Evolutionary conservation across 257 asterid species (phyloP), one percentile per base, ranked within the genome.

Genomic region (Solanum rostratum): DNA sequence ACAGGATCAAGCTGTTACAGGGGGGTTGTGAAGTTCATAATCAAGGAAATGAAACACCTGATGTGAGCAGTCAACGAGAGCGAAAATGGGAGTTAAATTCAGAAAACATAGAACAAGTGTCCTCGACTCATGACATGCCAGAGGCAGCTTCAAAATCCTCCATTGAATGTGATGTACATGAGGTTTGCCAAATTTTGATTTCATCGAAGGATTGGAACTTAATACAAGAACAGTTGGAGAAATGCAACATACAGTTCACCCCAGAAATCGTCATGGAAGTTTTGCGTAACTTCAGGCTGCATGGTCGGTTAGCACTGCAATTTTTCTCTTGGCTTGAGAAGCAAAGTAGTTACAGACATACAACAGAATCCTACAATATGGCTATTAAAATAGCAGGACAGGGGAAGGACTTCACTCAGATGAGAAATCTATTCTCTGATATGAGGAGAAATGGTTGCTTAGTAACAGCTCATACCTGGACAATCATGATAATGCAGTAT

Each of bases 401-500:
- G 30, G 98, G 92, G 24, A 95, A 95, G 91, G 92, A 95, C 88
- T 95, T 95, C 49, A 92, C 88, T 69, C 85, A 91, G 86, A 95
- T 95, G 99, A 91, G 93, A 88, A 86, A 87, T 86, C 87, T 95
- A 24, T 94, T 95, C 80, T 85, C 90, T 18, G 94, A 95, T 88
- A 95, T 95, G 97, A 89, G 87, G 87, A 91, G 98, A 90, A 89
- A 87, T 59, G 92, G 93, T 16, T 89, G 39, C 88, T 79, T 80
- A 62, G 85, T 94, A 87, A 88, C 97, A 39, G 81, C 98, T 80
- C 96, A 95, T 85, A 89, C 99, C 20, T 94, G 99, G 99, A 91
- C 96, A 11, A 92, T 94, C 92, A 91, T 94, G 94, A 95, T 95
- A 85, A 87, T 90, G 98, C 96, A 86, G 92, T 95, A 95, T 85